phyloP scores from a whole-genome alignment of 768 basidiomycete species.

The Tulasnella calospora region DNA sequence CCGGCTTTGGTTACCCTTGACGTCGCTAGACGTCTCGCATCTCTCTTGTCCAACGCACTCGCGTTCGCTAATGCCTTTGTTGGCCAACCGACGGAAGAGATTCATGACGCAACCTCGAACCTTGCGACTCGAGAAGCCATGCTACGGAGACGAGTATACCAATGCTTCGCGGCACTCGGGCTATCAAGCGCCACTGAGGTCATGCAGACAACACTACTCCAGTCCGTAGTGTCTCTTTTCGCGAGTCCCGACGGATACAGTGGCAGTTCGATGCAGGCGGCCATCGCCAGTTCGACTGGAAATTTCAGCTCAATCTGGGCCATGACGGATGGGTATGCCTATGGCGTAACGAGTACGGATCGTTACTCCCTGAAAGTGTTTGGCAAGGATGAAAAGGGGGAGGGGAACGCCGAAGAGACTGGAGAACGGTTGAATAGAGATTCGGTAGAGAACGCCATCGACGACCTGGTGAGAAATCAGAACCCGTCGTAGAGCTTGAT shows the following conservation, averaged over 20 bases:
- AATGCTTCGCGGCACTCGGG: conserved; percentile 82
- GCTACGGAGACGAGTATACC: conserved; percentile 77
- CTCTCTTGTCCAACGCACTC: conserved; percentile 84
- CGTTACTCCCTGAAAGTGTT: background rate
- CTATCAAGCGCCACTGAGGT: conserved; percentile 73
- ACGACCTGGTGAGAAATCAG: conserved; percentile 56
- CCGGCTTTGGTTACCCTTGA: conserved; percentile 78
- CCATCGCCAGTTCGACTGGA: conserved; percentile 81
- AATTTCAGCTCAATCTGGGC: conserved; percentile 83
- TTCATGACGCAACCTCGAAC: conserved; percentile 37
- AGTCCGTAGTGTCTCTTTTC: conserved; percentile 74
- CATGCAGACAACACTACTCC: conserved; percentile 73
- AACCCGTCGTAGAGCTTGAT: background rate
- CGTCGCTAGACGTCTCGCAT: conserved; percentile 81
- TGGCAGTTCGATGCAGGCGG: conserved; percentile 83
- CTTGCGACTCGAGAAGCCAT: conserved; percentile 77
- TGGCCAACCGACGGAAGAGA: conserved; percentile 62
- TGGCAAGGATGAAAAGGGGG: background rate
- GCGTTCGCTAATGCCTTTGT: conserved; percentile 82
- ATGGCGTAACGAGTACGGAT: conserved; percentile 75
- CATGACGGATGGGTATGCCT: conserved; percentile 81
- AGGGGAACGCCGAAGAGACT: conserved; percentile 1
- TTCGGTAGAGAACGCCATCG: conserved; percentile 72
- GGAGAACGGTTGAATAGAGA: conserved; percentile 52
- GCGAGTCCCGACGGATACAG: conserved; percentile 80